phyloP scores from a whole-genome alignment of 192 early-diverging fungal genomes.

The Gonapodya sp. region DNA sequence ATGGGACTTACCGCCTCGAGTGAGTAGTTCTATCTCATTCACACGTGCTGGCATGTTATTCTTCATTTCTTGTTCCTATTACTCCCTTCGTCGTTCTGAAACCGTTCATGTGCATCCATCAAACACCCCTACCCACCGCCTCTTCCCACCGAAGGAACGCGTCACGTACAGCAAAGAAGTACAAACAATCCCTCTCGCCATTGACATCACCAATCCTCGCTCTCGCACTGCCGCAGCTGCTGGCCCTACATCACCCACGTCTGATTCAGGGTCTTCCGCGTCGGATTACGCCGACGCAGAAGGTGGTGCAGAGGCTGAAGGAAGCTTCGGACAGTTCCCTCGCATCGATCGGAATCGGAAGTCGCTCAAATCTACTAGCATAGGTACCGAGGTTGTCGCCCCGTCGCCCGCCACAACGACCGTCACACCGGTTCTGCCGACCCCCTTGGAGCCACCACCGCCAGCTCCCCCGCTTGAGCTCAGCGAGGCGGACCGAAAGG shows the following conservation, averaged over 20 bases:
- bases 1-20: conserved; percentile 79
- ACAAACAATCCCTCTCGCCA: conserved; percentile 25
- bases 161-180: conserved; percentile 82
- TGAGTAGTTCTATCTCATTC: conserved; percentile 17
- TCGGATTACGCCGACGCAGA: conserved; percentile 1
- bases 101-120: background rate
- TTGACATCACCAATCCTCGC: background rate
- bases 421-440: background rate
- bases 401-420: conserved; percentile 11
- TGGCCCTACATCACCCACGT: background rate
- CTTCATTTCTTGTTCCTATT: background rate
- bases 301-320: background rate
- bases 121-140: too few relatives aligned
- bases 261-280: too few relatives aligned
- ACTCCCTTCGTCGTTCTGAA: background rate
- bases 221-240: background rate
- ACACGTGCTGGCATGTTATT: background rate
- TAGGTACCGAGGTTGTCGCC: too few relatives aligned
- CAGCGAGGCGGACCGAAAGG: conserved; percentile 71
- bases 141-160: conserved; percentile 55
- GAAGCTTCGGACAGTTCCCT: too few relatives aligned
- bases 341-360: too few relatives aligned
- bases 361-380: too few relatives aligned
- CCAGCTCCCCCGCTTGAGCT: conserved; percentile 39
- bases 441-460: background rate